Evolutionary conservation across 2,329 filamentous ascomycete genomes (phyloP), one percentile per base, ranked within the genome.

Genomic region (Stagonosporopsis rhizophila): DNA sequence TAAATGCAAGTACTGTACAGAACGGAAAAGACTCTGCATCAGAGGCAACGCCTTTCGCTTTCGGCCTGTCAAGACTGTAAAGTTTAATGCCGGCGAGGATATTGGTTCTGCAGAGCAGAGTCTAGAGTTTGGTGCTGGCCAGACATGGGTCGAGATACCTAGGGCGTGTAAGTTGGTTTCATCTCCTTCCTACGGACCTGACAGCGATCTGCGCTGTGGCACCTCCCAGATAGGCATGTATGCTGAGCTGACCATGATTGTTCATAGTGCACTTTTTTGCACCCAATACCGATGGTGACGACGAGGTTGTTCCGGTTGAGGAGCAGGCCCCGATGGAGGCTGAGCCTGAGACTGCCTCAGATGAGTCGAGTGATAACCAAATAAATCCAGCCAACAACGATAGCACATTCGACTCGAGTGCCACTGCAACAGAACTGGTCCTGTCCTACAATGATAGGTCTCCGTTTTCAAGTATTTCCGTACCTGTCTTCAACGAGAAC

Each of bases 41-140:
- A 61, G 65, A 38, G 65, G 66, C n/a, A 71, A 71, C 46, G 64
- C 68, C 8, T 71, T 70, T 56, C 69, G 68, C 48, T 72, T 72
- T 50, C 64, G 69, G 4, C 66, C 66, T 23, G 69, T 72, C 17
- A 72, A 62, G 23, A 48, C 66, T 5, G 69, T 72, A 34, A 72
- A 72, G 46, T 72, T 70, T 53, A 72, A 72, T 54, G 69, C 69
- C 11, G 69, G 68, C 17, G 69, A 71, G 52, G 67, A 71, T 37
- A 61, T 70, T 45, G 69, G 67, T 15, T 70, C 66, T 27, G 68
- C 67, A 5, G 69, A 71, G 46, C 69, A 72, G 48, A 65, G 61
- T 17, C 57, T 72, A 20, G 63, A 70, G 30, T 72, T 72, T 40
- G 55, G 57, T 12, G 53, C 50, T 27, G 63, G 53, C 28, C 67